Conservation (phyloP, 2,329 filamentous ascomycete species). For the Neoscytalidium dimidiatum region DNA sequence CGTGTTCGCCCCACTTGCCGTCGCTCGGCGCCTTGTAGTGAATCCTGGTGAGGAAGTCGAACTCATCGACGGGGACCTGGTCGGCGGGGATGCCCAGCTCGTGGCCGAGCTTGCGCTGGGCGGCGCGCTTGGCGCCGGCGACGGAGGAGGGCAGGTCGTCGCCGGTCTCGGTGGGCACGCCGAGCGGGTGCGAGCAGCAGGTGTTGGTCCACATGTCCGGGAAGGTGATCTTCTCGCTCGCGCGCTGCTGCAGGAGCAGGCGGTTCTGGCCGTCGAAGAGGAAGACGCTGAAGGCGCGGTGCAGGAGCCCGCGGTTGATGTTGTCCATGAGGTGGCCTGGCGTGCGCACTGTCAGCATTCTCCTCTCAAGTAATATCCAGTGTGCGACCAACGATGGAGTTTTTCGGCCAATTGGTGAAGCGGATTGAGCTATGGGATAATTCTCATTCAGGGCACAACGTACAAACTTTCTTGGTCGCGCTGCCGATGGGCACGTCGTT, state of each 20-base stretch:
- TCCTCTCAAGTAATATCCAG: no score
- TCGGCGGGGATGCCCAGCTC: conserved; percentile 88
- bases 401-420: no score
- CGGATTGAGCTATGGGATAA: no score
- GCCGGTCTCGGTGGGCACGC: conserved; percentile 88
- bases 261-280: conserved; percentile 94
- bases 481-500: conserved; percentile 92
- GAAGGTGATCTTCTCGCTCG: conserved; percentile 97
- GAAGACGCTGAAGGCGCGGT: conserved; percentile 97
- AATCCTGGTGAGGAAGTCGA: conserved; percentile 92
- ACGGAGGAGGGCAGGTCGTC: conserved; percentile 77
- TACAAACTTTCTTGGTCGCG: conserved; percentile 97
- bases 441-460: conserved; percentile 40
- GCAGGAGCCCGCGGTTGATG: conserved; percentile 92
- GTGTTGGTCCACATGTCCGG: conserved; percentile 99
- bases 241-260: conserved; percentile 91
- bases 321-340: conserved; percentile 97
- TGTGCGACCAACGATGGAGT: no score
- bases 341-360: no score
- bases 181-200: conserved; percentile 95
- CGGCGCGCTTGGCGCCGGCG: conserved; percentile 84
- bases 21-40: conserved; percentile 98
- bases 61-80: conserved; percentile 88
- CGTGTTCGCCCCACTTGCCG: conserved; percentile 98
- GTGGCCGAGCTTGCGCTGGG: conserved; percentile 89